Conservation (phyloP, 1,284 basidiomycete genomes). For the Vanrija pseudolonga region DNA sequence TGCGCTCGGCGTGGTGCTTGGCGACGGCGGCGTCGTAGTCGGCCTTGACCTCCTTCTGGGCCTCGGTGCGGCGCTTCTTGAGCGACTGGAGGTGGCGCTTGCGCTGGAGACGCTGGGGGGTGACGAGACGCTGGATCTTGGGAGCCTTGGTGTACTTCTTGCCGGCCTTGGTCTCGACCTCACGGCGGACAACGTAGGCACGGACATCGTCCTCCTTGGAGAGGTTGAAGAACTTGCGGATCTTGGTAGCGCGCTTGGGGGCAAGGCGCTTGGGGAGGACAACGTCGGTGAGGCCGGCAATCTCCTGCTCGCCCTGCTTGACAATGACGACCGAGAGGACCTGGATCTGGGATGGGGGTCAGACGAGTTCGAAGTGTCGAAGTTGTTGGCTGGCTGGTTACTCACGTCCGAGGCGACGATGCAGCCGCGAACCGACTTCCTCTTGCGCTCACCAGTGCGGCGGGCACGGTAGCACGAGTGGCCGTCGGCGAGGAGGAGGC, state of each 20-base stretch:
- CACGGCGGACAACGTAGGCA: constrained; percentile 86
- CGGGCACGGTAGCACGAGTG: constrained; percentile 97
- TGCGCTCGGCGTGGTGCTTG: constrained; percentile 91
- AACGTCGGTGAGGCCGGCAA: constrained; percentile 88
- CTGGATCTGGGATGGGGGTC: constrained; percentile 57
- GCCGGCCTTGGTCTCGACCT: constrained; percentile 92
- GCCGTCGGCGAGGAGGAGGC: constrained; percentile 87
- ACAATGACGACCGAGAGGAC: constrained; percentile 92
- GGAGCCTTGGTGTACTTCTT: constrained; percentile 98
- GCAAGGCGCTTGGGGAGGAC: constrained; percentile 94
- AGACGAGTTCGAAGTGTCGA: neutral
- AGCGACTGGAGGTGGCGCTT: constrained; percentile 88
- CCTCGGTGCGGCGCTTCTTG: constrained; percentile 82
- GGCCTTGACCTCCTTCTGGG: constrained; percentile 89
- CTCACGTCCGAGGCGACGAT: constrained; percentile 81
- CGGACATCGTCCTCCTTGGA: constrained; percentile 97
- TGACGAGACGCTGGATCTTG: constrained; percentile 71
- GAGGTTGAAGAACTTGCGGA: constrained; percentile 96
- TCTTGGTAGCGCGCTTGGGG: constrained; percentile 77
- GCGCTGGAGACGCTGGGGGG: constrained; percentile 91
- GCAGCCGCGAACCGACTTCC: constrained; percentile 98
- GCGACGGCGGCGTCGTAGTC: constrained; percentile 86
- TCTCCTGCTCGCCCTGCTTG: constrained; percentile 92
- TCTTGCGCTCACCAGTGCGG: constrained; percentile 91
- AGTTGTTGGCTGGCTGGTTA: neutral